Evolutionary conservation across 345 rosid species (phyloP), one percentile per base, ranked within the genome.

Genomic region (Populus euphratica): DNA sequence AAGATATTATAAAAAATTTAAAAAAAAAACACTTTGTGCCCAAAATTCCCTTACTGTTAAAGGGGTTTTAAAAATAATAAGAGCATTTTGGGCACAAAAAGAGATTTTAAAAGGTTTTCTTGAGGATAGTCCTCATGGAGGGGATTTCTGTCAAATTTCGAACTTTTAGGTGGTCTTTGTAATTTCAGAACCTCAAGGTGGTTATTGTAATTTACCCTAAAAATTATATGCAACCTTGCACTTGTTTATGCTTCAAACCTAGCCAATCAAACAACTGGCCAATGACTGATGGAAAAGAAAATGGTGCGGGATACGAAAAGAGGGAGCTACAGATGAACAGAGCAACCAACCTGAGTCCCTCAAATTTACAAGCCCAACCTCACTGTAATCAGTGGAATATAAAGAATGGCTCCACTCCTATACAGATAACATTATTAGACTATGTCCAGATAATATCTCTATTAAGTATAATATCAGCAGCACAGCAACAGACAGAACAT

Each of bases 361-460:
- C 74, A 91, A 73, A 77, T 77, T 82, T 38, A 95, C 97, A 66
- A 93, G 90, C 79, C 98, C 93, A 80, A 91, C 88, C 86, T 95
- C 97, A 80, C 97, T 83, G 87, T 92, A 95, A 85, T 93, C 99
- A 6, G 97, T 90, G 65, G 93, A 85, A 88, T 91, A 89, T 77
- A 91, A 86, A 78, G 90, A 83, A 72, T 81, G 87, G 80, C 82
- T 86, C 99, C 99, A 93, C 85, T 90, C 99, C 97, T 93, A 66
- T 20, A 76, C 39, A 75, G 67, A 81, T 78, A 31, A 74, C 47
- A 71, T 13, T 56, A 82, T 76, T 68, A 54, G 73, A 76, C 54
- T 59, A 81, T 47, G 70, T 38, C 18, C 33, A 73, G 79, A 75
- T 77, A 35, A 31, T 39, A 20, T 71, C 29, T 61, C 39, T 61